Base-by-base conservation (phyloP, 192 early-diverging fungal species). In the Coemansia sp. region DNA sequence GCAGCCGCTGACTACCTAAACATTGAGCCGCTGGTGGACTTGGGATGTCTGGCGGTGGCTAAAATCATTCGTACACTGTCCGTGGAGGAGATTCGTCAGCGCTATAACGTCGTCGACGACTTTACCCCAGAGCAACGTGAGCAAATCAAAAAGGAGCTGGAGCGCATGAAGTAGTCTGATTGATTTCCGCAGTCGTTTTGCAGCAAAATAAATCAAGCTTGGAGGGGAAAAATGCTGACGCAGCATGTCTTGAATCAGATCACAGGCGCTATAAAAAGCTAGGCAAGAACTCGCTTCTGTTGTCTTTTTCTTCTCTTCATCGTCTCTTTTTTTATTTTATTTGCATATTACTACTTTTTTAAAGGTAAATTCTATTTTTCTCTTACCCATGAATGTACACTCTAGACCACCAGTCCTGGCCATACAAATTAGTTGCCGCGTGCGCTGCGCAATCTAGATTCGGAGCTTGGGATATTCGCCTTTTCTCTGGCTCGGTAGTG, bases 91-190 rank as follows among this genome's bases (percentile, higher is more conserved):
- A 96, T 98, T 62, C 87, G 95, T 41, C 85, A 88, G 68, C 94
- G 92, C 46, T 99, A 95, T 77, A 96, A 96, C 73, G 94, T 98
- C 58, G 83, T 81, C 38, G 94, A 95, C 75, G 95, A 99, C 75
- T 95, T 96, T 85, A 93, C 94, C 10, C 93, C 91, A 5, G 94
- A 94, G 66, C 93, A 98, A 79, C 94, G 96, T 76, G 91, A 89
- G 64, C 94, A 95, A 77, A 88, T 91, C 45, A 72, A 77, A 58
- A 85, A 80, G 44, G 91, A 93, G 70, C 87, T 89, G 74, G 77
- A 81, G 60, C 84, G 74, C 76, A 74, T 76, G 57, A 81, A 84
- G 55, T 83, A 81, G 62, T 17, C 5, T 27, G 25, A 3, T 41
- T 67, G 8, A 34, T 39, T 44, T 68, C 25, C 67, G 67, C 53